Conservation (phyloP, 176 grass and related monocot species). For the Triticum dicoccoides region DNA sequence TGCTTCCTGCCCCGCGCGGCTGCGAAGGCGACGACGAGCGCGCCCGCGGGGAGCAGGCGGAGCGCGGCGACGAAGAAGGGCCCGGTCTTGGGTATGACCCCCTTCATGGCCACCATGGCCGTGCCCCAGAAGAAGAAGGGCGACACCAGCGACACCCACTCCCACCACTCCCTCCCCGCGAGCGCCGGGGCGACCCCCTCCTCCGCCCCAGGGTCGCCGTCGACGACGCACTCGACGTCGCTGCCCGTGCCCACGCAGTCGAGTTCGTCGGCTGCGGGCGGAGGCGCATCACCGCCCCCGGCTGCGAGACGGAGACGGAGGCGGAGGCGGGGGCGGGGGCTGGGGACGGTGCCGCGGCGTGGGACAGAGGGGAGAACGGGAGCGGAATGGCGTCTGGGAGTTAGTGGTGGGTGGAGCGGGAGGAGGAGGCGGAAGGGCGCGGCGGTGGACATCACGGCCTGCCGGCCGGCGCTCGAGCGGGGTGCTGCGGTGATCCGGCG, state of each 20-base stretch:
- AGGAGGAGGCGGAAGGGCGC: neutral
- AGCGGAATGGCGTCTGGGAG: neutral
- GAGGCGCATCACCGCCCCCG: neutral
- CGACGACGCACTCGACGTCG: conserved; percentile 59
- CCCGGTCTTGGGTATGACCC: conserved; percentile 84
- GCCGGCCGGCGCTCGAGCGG: neutral
- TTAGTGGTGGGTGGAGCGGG: neutral
- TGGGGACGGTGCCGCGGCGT: neutral
- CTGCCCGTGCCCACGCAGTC: conserved; percentile 57
- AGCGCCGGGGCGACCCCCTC: conserved; percentile 11
- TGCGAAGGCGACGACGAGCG: conserved; percentile 76
- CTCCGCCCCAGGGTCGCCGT: neutral
- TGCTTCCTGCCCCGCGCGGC: conserved; percentile 64
- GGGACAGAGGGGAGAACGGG: neutral
- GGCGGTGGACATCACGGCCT: neutral
- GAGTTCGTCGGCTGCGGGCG: conserved; percentile 19
- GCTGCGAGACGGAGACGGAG: neutral
- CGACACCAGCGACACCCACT: conserved; percentile 76
- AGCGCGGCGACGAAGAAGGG: conserved; percentile 87
- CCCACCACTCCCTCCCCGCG: conserved; percentile 21
- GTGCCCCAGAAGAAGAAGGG: conserved; percentile 99
- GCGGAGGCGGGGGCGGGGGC: neutral
- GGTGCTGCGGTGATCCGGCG: neutral
- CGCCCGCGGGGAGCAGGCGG: conserved; percentile 69
- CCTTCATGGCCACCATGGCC: conserved; percentile 99